Evolutionary conservation across 2,329 filamentous ascomycete genomes (phyloP), one percentile per base, ranked within the genome.

Genomic region (Fusarium continuum): DNA sequence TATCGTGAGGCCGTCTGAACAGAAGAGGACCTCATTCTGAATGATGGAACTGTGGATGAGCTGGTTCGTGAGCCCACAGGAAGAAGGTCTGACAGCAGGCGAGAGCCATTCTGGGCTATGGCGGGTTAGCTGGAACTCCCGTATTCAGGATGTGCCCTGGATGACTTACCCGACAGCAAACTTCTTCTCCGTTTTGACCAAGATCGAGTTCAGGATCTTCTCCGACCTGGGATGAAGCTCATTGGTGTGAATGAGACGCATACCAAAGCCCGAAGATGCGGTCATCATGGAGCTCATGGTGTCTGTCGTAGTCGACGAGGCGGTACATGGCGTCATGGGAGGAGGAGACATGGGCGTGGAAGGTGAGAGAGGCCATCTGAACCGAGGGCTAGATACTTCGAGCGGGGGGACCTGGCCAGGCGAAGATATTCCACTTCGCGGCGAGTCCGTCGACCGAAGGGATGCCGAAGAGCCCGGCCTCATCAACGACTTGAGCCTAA

Each of bases 1-100:
- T 8, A 90, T 75, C 0, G 82, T 87, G 10, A 90, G 78, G 16
- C 85, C 85, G 22, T 85, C 82, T 3, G 84, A 81, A 3, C 82
- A 81, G 77, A 88, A 89, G 48, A 90, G 78, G 20, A 85, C 74
- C 55, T 88, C 84, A 70, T 88, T 86, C 66, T 90, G 88, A 34
- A 76, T 70, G 22, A 87, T 76, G 23, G 85, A 88, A 53, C 82
- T 80, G 49, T 80, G 78, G 41, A 88, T 78, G 14, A 90, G 77
- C 45, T 84, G 80, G 34, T 76, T 75, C 4, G 81, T 82, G 7
- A 86, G 73, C 19, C 80, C 79, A 36, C 79, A 80, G 0, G 76
- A 71, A 3, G 78, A 72, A 3, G 82, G 76, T 4, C 76, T 77
- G 11, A 78, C 74, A 11, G 82, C 75, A 1, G 80, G 74, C 0